A percentile compares a stretch with the other conserved stretches of the same genome.
These are phyloP conservation scores for Fusarium keratoplasticum DNA, from an alignment of 2,329 filamentous ascomycete genomes.

Conservation along the genomic window DNA sequence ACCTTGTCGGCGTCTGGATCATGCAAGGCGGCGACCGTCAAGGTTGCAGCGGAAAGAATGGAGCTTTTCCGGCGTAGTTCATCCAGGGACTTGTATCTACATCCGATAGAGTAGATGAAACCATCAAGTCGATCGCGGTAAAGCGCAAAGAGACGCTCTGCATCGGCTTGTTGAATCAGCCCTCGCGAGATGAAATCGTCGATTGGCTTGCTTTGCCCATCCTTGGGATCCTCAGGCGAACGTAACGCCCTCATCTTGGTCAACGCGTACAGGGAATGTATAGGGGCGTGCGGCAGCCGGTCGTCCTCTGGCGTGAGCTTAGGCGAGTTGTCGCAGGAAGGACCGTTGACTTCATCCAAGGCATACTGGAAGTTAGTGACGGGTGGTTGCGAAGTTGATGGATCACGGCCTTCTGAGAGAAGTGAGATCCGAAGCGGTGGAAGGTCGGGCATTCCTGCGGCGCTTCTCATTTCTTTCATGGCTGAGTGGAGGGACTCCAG, in stretches of 20 bases:
- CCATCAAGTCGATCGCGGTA: conserved; percentile 63
- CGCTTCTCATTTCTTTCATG: conserved; percentile 10
- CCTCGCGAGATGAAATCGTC: conserved; percentile 53
- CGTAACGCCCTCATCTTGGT: conserved; percentile 49
- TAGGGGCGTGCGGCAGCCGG: conserved; percentile 48
- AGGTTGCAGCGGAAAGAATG: conserved; percentile 65
- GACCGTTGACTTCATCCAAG: conserved; percentile 29
- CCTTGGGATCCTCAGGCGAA: conserved; percentile 39
- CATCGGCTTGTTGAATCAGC: conserved; percentile 56
- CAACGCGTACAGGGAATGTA: conserved; percentile 50
- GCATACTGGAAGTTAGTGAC: conserved; percentile 15
- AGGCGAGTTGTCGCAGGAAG: conserved; percentile 33
- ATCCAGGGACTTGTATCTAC: conserved; percentile 59
- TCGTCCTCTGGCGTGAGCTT: conserved; percentile 42
- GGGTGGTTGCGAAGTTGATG: neutral
- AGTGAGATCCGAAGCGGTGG: conserved; percentile 4
- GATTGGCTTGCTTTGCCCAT: conserved; percentile 1
- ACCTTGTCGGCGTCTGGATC: conserved; percentile 64
- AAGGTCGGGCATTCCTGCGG: neutral
- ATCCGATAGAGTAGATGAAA: conserved; percentile 61
- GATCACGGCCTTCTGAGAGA: neutral
- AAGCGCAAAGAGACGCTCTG: conserved; percentile 61
- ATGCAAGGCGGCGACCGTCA: conserved; percentile 69
- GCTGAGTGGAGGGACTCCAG: conserved; percentile 6
- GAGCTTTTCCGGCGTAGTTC: conserved; percentile 66